These are phyloP conservation scores for Corynascus novoguineensis DNA, from an alignment of 495 filamentous ascomycete species.

Conservation along the genomic window DNA sequence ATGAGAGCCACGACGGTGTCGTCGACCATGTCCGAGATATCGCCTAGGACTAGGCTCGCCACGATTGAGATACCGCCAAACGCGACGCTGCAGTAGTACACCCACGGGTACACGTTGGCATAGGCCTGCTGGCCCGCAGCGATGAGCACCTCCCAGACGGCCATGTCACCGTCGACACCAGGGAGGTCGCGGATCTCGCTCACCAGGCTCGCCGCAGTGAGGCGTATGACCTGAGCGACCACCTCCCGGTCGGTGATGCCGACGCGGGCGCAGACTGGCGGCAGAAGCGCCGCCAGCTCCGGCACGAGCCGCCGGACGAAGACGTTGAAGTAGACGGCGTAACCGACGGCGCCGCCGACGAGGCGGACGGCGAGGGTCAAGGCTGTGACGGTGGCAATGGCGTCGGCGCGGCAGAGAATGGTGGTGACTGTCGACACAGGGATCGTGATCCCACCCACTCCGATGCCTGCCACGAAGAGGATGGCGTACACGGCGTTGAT, in stretches of 20 bases:
- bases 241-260: constrained; percentile 46
- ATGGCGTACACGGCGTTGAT: constrained; percentile 56
- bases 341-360: constrained; percentile 65
- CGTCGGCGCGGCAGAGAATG: constrained; percentile 66
- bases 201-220: constrained; percentile 54
- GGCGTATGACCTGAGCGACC: constrained; percentile 46
- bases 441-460: constrained; percentile 69
- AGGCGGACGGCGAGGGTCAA: constrained; percentile 70
- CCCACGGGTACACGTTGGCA: constrained; percentile 59
- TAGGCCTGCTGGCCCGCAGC: constrained; percentile 58
- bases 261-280: constrained; percentile 47
- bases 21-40: constrained; percentile 62
- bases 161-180: constrained; percentile 52
- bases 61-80: constrained; percentile 61
- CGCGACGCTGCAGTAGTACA: constrained; percentile 62
- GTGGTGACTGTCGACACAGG: constrained; percentile 54
- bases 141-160: constrained; percentile 55
- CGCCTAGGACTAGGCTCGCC: constrained; percentile 56
- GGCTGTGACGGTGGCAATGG: constrained; percentile 69
- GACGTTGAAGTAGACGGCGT: constrained; percentile 71
- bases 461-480: constrained; percentile 59
- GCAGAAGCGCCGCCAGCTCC: constrained; percentile 47
- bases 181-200: constrained; percentile 49
- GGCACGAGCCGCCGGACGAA: constrained; percentile 61
- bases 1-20: constrained; percentile 65